phyloP scores from a whole-genome alignment of 441 rosid genomes.

The Adansonia gregorii region DNA sequence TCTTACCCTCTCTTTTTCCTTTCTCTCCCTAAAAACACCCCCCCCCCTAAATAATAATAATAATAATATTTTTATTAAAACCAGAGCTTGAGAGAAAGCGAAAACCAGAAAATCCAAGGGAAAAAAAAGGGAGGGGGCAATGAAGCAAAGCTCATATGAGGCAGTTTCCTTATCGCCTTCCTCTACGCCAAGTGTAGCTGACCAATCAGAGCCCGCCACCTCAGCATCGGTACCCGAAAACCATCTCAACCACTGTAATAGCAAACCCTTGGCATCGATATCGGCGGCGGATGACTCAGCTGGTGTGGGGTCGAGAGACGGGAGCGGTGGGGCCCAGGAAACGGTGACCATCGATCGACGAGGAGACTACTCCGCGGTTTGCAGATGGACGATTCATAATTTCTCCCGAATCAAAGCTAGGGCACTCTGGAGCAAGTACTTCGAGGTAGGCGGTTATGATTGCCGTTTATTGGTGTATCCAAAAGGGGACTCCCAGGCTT shows the following conservation, averaged over 20 bases:
- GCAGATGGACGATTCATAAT: slow-evolving; percentile 88
- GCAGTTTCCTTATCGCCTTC: slow-evolving; percentile 59
- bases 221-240: slow-evolving; percentile 47
- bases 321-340: slow-evolving; percentile 80
- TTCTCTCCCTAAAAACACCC: slow-evolving; percentile 25
- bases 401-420: slow-evolving; percentile 85
- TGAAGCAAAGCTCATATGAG: slow-evolving; percentile 62
- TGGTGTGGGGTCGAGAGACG: slow-evolving; percentile 64
- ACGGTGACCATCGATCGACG: slow-evolving; percentile 82
- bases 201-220: slow-evolving; percentile 52
- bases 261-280: slow-evolving; percentile 40
- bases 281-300: slow-evolving; percentile 56
- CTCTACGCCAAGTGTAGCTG: slow-evolving; percentile 38
- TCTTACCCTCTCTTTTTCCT: slow-evolving; percentile 26
- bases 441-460: slow-evolving; percentile 99
- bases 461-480: slow-evolving; percentile 95
- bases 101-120: neutral
- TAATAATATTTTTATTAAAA: neutral
- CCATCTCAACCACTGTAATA: neutral
- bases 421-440: slow-evolving; percentile 96
- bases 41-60: too few species aligned
- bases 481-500: slow-evolving; percentile 94
- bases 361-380: slow-evolving; percentile 82
- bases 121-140: slow-evolving; percentile 32
- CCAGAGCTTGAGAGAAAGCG: neutral